phyloP scores from a whole-genome alignment of 106 monocot genomes.

The Dactylorhiza incarnata region DNA sequence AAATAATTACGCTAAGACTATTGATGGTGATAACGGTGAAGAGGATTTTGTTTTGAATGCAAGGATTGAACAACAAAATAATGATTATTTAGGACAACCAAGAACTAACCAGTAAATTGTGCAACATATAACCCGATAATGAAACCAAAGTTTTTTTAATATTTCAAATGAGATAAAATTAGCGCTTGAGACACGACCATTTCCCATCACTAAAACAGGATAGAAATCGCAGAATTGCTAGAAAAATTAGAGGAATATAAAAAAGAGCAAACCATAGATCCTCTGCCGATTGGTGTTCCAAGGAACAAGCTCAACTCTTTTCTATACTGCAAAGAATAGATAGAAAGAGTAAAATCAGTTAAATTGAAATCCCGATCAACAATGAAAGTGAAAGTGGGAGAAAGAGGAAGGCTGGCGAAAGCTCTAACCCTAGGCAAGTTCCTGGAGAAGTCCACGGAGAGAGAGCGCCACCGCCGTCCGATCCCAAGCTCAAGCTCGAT shows the following conservation, averaged over 20 bases:
- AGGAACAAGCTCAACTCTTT: constrained; percentile 48
- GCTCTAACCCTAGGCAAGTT: constrained; percentile 85
- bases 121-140: too few species aligned
- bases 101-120: too few species aligned
- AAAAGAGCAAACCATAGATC: constrained; percentile 46
- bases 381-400: neutral
- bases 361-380: neutral
- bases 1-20: too few species aligned
- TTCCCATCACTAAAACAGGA: too few species aligned
- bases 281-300: constrained; percentile 69
- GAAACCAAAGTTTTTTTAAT: too few species aligned
- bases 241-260: neutral
- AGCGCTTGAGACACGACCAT: too few species aligned
- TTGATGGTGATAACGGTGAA: too few species aligned
- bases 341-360: constrained; percentile 1
- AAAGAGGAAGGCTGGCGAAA: neutral
- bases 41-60: too few species aligned
- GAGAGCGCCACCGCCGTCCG: constrained; percentile 43
- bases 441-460: constrained; percentile 72
- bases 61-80: too few species aligned
- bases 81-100: too few species aligned
- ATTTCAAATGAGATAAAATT: too few species aligned
- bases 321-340: constrained; percentile 58
- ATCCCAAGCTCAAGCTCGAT: constrained; percentile 75
- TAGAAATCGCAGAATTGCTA: too few species aligned